Evolutionary conservation across 176 grass and related monocot genomes (phyloP), one percentile per base, ranked within the genome.

Genomic region (Pharus latifolius): DNA sequence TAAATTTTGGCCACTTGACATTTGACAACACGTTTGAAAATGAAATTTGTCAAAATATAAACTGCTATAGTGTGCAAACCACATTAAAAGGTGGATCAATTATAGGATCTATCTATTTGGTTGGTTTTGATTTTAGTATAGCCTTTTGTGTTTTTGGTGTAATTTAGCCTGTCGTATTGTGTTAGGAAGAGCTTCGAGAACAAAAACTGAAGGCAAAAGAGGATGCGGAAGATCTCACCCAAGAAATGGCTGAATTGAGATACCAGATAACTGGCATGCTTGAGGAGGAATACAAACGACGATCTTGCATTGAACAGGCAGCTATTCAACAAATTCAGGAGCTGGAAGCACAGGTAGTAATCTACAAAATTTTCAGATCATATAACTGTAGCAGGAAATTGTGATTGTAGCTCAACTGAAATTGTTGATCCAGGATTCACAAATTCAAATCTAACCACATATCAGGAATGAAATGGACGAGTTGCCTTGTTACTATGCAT

Each of bases 211-310:
- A 83, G 69, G 94, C 94, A 61, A 98, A 98, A 73, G 94, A 98
- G 75, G 94, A 98, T 65, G 83, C 86, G 10, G 94, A 98, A 77
- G 94, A 98, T 65, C 83, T 98, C 27, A 98, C 89, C 66, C 94
- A 98, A 98, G 89, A 90, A 98, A 98, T 98, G 94, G 94, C 94
- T 57, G 89, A 98, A 90, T 55, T 93, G 59, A 81, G 94, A 51
- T 98, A 98, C 87, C 89, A 93, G 62, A 88, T 98, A 70, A 98
- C 80, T 64, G 75, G 78, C 79, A 98, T 93, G 94, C 94, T 98
- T 63, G 89, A 98, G 57, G 89, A 90, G 88, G 94, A 98, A 98
- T 93, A 81, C 81, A 98, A 85, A 70, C 89, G 84, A 17, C 83
- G 89, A 53, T 91, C 87, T 83, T 84, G 85, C 78, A 92, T 98